Evolutionary conservation across 345 rosid species (phyloP), one percentile per base, ranked within the genome.

Genomic region (Pistacia vera): DNA sequence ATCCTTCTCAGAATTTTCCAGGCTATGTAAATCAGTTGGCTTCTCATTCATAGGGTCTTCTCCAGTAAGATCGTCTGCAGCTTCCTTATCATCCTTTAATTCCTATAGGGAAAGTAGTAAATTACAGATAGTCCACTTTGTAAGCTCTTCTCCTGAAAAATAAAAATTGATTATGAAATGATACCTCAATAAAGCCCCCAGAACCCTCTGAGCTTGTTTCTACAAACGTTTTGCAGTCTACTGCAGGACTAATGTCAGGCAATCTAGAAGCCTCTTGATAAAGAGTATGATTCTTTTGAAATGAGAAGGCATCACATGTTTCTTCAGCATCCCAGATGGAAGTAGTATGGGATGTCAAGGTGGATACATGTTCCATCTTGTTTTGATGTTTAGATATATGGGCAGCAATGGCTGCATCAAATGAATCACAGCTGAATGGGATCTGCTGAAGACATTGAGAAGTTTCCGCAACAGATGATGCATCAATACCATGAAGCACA

Each of bases 351-450:
- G 88, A 76, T 76, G 81, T 61, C 68, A 84, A 62, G 4, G 79
- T 65, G 30, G 90, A 81, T 66, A 78, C 74, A 73, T 75, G 64
- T 55, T 76, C 89, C 75, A 81, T 79, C 84, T 85, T 92, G 81
- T 86, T 86, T 80, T 93, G 97, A 72, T 90, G 93, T 80, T 81
- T 89, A 67, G 91, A 88, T 74, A 97, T 80, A 85, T 97, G 98
- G 73, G 97, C 99, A 81, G 99, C 98, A 77, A 96, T 91, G 68
- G 93, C 99, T 73, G 98, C 99, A 84, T 97, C 99, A 63, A 97
- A 97, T 67, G 99, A 97, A 83, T 97, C 98, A 18, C 96, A 94
- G 84, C 90, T 90, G 80, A 91, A 90, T 20, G 97, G 72, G 62
- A 84, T 80, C 75, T 88, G 93, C 70, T 87, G 90, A 67, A 84